Conservation (phyloP, 2,329 filamentous ascomycete species). For the Fusarium devonianum region DNA sequence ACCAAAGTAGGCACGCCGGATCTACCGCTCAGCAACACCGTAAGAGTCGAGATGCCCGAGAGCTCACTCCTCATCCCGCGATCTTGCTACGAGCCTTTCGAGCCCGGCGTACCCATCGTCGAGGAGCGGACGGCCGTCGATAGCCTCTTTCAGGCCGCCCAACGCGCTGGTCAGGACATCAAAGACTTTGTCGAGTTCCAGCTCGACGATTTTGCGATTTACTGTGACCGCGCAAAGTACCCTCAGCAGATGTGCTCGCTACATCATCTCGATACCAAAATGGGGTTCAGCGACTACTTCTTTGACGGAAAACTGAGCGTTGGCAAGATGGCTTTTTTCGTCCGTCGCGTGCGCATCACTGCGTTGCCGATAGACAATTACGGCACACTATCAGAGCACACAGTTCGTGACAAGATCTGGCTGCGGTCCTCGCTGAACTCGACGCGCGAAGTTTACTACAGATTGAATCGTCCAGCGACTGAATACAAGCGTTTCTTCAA, state of each 20-base stretch:
- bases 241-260: constrained; percentile 62
- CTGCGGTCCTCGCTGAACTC: constrained; percentile 62
- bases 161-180: constrained; percentile 16
- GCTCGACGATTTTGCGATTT: constrained; percentile 66
- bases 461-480: constrained; percentile 59
- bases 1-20: background rate
- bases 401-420: constrained; percentile 66
- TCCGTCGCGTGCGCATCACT: constrained; percentile 64
- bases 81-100: constrained; percentile 46
- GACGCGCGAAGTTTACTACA: constrained; percentile 65
- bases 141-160: constrained; percentile 12
- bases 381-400: constrained; percentile 52
- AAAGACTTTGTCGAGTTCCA: constrained; percentile 56
- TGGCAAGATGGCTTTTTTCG: constrained; percentile 54
- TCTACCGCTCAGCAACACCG: background rate
- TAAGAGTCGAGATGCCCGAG: constrained; percentile 41
- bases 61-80: constrained; percentile 39
- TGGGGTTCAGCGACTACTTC: constrained; percentile 50
- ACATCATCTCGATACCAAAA: constrained; percentile 56
- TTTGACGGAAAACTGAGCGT: constrained; percentile 68
- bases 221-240: constrained; percentile 50
- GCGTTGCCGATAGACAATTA: constrained; percentile 73
- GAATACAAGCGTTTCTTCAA: constrained; percentile 70
- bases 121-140: constrained; percentile 34
- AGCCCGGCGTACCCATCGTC: constrained; percentile 34